Evolutionary conservation across 495 filamentous ascomycete genomes (phyloP).

Genomic region (Hypomontagnella monticulosa): DNA sequence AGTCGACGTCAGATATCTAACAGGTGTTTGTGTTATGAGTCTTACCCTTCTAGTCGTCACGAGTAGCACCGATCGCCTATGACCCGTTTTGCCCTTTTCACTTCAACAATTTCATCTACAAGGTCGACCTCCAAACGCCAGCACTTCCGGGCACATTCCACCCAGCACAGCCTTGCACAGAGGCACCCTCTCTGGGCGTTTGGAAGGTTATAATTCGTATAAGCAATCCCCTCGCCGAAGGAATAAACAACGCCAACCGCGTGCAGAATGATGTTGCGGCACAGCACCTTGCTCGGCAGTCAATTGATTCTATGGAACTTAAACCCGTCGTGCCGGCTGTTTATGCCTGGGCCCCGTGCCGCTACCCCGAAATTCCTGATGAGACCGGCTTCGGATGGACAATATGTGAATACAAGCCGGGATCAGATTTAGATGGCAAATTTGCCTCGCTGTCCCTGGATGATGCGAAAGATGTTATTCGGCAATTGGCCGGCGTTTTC

Average conservation of each 20-base stretch:
- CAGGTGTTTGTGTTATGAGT: background rate
- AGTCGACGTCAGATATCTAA: background rate
- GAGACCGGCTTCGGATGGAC: slow-evolving; percentile 17
- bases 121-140: slow-evolving; percentile 8
- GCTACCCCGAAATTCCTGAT: slow-evolving; percentile 3
- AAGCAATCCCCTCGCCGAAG: slow-evolving; percentile 17
- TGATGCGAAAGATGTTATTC: slow-evolving; percentile 4
- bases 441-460: background rate
- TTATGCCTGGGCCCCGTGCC: slow-evolving; percentile 15
- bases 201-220: slow-evolving; percentile 6
- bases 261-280: slow-evolving; percentile 16
- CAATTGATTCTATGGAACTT: slow-evolving; percentile 1
- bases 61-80: slow-evolving; percentile 13
- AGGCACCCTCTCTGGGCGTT: background rate
- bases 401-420: slow-evolving; percentile 10
- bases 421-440: slow-evolving; percentile 3
- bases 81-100: slow-evolving; percentile 7
- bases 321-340: slow-evolving; percentile 5
- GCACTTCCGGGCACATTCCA: slow-evolving; percentile 1
- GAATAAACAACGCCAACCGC: slow-evolving; percentile 12
- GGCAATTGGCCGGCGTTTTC: slow-evolving; percentile 7
- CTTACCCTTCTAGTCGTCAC: slow-evolving; percentile 6
- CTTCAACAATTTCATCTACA: slow-evolving; percentile 20
- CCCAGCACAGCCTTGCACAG: slow-evolving; percentile 4
- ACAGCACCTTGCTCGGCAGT: slow-evolving; percentile 9